Evolutionary conservation across 192 early-diverging fungal species (phyloP).

Genomic region (Obelidium mucronatum): DNA sequence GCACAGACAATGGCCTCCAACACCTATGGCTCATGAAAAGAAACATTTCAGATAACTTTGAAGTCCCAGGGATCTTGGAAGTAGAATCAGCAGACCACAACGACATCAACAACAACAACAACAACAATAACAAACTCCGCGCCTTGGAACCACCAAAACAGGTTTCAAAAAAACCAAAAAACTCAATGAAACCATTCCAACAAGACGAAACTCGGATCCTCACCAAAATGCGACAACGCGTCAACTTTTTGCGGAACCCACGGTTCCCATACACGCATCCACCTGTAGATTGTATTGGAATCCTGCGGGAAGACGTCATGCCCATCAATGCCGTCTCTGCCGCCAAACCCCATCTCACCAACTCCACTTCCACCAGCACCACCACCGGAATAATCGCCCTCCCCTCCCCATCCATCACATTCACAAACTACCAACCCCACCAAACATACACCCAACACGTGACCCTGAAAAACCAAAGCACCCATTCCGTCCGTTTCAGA

Average conservation of each 20-base stretch:
- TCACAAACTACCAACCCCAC: constrained; percentile 54
- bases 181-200: constrained; percentile 48
- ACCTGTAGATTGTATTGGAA: background rate
- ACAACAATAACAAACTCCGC: background rate
- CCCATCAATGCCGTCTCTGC: background rate
- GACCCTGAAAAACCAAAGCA: constrained; percentile 53
- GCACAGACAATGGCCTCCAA: constrained; percentile 39
- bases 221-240: constrained; percentile 31
- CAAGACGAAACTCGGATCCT: constrained; percentile 38
- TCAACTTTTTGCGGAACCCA: constrained; percentile 46
- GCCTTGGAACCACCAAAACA: constrained; percentile 22
- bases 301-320: constrained; percentile 14
- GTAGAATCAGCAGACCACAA: constrained; percentile 6
- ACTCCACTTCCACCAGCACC: constrained; percentile 12
- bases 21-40: constrained; percentile 31
- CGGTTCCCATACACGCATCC: constrained; percentile 35
- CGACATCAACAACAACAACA: background rate
- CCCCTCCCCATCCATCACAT: constrained; percentile 41
- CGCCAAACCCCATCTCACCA: background rate
- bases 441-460: constrained; percentile 51
- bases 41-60: constrained; percentile 28
- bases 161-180: background rate
- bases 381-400: constrained; percentile 47
- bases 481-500: constrained; percentile 47
- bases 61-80: constrained; percentile 42